Evolutionary conservation across 805 yeast species (phyloP).

Genomic region (Starmerella stellata): DNA sequence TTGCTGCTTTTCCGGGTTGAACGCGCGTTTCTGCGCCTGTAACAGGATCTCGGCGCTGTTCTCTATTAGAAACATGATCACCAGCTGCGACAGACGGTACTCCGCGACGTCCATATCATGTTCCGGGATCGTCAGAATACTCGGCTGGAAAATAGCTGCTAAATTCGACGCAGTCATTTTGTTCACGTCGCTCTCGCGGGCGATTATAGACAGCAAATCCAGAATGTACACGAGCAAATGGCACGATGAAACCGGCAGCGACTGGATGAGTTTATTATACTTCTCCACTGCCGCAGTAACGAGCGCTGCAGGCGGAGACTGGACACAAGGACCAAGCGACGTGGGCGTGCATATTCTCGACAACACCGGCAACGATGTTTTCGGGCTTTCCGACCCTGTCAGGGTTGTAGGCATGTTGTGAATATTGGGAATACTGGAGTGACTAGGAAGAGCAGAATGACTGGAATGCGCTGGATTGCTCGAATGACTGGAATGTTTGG

Average conservation of each 20-base stretch:
- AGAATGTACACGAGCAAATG: constrained; percentile 72
- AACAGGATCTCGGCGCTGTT: constrained; percentile 67
- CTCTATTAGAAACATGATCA: constrained; percentile 73
- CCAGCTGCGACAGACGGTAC: constrained; percentile 69
- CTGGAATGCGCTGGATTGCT: too few relatives aligned
- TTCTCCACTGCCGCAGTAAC: constrained; percentile 29
- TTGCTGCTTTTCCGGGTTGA: constrained; percentile 1
- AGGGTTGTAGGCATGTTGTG: too few relatives aligned
- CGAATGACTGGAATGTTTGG: too few relatives aligned
- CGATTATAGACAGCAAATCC: constrained; percentile 72
- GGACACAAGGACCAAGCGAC: too few relatives aligned
- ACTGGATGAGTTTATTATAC: constrained; percentile 49
- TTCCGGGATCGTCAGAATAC: constrained; percentile 77
- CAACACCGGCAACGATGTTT: too few relatives aligned
- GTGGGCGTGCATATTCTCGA: too few relatives aligned
- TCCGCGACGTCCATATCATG: constrained; percentile 89
- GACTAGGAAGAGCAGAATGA: too few relatives aligned
- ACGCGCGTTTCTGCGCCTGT: constrained; percentile 21
- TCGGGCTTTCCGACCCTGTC: too few relatives aligned
- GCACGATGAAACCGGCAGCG: constrained; percentile 57
- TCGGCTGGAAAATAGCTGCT: constrained; percentile 94
- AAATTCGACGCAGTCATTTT: constrained; percentile 83
- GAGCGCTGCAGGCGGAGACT: background rate
- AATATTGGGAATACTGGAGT: too few relatives aligned
- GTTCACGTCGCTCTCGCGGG: constrained; percentile 56